These are phyloP conservation scores for Leccinum fuscescens DNA, from an alignment of 1,284 basidiomycete species.

Conservation along the genomic window DNA sequence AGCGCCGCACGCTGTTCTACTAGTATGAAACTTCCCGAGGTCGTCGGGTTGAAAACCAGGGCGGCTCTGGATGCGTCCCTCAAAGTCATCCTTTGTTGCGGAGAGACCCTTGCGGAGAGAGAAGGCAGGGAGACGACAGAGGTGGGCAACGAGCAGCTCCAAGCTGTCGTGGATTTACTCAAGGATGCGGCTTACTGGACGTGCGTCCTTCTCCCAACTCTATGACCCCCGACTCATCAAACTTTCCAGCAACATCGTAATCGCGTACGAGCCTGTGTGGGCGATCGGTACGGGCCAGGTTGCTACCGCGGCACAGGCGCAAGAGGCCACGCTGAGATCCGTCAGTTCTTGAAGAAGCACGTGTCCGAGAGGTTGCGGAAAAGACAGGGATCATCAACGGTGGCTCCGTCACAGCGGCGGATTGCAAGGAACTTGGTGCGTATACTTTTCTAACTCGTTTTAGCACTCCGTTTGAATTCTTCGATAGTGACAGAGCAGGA, in stretches of 20 bases:
- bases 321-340: constrained; percentile 90
- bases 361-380: too few relatives aligned
- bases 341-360: constrained; percentile 68
- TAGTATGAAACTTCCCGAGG: constrained; percentile 67
- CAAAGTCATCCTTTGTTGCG: constrained; percentile 93
- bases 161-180: constrained; percentile 69
- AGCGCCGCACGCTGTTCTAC: constrained; percentile 86
- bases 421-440: constrained; percentile 76
- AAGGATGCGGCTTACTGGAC: constrained; percentile 72
- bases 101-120: constrained; percentile 90
- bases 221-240: neutral
- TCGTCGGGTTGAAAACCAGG: constrained; percentile 59
- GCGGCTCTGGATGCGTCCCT: constrained; percentile 69
- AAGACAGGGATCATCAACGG: constrained; percentile 57
- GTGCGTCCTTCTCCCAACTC: constrained; percentile 41
- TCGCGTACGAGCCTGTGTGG: constrained; percentile 98
- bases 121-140: constrained; percentile 77
- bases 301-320: constrained; percentile 88
- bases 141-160: constrained; percentile 83
- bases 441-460: constrained; percentile 4
- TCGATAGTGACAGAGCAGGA: constrained; percentile 69
- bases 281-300: constrained; percentile 98
- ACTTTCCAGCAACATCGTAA: constrained; percentile 75
- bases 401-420: constrained; percentile 87
- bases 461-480: neutral